Percentiles rank a stretch among this genome's conserved stretches.
These are phyloP conservation scores for Ensete ventricosum DNA, from an alignment of 176 grass and related monocot genomes.

Conservation along the genomic window DNA sequence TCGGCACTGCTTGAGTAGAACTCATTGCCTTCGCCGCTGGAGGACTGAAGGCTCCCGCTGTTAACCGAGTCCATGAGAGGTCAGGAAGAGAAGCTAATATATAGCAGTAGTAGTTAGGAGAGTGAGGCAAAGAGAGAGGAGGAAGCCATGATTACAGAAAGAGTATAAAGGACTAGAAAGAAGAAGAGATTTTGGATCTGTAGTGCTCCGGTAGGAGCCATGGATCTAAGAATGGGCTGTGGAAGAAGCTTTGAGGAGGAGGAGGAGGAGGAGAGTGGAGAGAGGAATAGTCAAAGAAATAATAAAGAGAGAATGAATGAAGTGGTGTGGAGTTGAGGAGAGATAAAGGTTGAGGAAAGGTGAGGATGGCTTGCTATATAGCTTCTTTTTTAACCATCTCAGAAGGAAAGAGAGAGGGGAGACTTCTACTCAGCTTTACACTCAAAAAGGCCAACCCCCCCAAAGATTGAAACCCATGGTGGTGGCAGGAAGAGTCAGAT, in stretches of 20 bases:
- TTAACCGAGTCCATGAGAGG: conserved; percentile 61
- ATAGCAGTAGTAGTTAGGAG: too few relatives aligned
- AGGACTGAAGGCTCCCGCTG: conserved; percentile 71
- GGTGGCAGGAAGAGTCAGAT: background rate
- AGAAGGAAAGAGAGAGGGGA: background rate
- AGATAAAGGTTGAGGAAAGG: background rate
- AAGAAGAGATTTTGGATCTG: conserved; percentile 18
- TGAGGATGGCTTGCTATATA: background rate
- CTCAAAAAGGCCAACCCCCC: background rate
- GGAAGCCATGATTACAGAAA: background rate
- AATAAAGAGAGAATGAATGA: background rate
- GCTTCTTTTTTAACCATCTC: too few relatives aligned
- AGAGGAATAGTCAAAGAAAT: conserved; percentile 15
- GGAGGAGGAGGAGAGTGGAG: background rate
- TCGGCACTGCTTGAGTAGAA: conserved; percentile 25
- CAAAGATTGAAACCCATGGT: background rate
- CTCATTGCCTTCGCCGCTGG: conserved; percentile 45
- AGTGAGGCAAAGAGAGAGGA: background rate
- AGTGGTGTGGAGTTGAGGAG: background rate
- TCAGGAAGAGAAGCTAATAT: background rate
- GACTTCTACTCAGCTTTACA: background rate
- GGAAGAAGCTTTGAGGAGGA: background rate
- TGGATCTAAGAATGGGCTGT: background rate
- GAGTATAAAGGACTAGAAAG: background rate
- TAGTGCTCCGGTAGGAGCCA: background rate